Conservation (phyloP, 768 basidiomycete species). For the Phlebiopsis flavidoalba region DNA sequence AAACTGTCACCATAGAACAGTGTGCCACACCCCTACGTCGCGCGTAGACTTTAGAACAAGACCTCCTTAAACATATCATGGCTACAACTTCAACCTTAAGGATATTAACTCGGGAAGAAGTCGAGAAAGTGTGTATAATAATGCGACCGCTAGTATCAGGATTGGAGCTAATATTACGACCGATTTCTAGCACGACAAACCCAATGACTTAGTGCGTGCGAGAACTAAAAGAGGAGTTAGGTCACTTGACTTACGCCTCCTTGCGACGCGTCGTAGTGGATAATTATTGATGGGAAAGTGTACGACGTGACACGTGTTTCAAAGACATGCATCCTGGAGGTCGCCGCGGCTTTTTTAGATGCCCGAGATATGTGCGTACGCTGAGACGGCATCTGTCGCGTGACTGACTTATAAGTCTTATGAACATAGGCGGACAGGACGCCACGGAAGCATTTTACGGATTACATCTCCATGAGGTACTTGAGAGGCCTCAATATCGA, state of each 20-base stretch:
- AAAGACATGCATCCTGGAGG: slow-evolving; percentile 83
- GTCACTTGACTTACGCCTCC: not conserved
- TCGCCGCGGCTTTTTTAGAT: slow-evolving; percentile 67
- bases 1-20: too few species aligned
- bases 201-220: slow-evolving; percentile 62
- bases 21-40: too few species aligned
- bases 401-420: not conserved
- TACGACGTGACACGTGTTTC: slow-evolving; percentile 81
- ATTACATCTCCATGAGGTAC: slow-evolving; percentile 78
- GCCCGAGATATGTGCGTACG: slow-evolving; percentile 59
- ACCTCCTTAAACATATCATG: slow-evolving; percentile 9
- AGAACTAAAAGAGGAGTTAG: too few species aligned
- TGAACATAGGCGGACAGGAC: slow-evolving; percentile 55
- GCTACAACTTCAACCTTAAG: slow-evolving; percentile 32
- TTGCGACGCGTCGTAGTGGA: slow-evolving; percentile 55
- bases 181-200: slow-evolving; percentile 58
- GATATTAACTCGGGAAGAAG: slow-evolving; percentile 60
- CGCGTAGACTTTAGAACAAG: too few species aligned
- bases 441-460: slow-evolving; percentile 83
- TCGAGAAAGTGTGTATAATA: slow-evolving; percentile 50
- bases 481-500: slow-evolving; percentile 64
- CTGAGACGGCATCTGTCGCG: not conserved
- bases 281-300: slow-evolving; percentile 80
- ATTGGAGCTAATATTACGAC: not conserved
- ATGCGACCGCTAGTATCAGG: not conserved